Evolutionary conservation across 305 asterid genomes (phyloP).

Genomic region (Rubia peregrina): DNA sequence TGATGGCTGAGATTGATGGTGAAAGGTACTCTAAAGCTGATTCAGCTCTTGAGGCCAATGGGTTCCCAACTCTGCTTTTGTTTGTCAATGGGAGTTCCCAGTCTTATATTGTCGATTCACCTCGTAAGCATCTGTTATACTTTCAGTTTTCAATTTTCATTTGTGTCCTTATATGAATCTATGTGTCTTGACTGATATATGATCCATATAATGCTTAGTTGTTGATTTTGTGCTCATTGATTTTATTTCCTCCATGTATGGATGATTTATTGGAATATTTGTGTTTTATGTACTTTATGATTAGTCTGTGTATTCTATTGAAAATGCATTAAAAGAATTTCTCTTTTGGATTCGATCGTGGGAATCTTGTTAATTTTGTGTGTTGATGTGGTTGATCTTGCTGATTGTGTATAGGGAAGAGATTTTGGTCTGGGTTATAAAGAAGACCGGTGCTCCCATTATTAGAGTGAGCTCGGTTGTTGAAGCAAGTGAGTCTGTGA

Average conservation of each 20-base stretch:
- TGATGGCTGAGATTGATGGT: slow-evolving; percentile 81
- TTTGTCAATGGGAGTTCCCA: slow-evolving; percentile 73
- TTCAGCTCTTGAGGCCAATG: slow-evolving; percentile 57
- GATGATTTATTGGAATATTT: not conserved
- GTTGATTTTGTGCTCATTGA: not conserved
- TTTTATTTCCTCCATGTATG: not conserved
- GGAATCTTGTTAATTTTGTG: not conserved
- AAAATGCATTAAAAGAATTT: not conserved
- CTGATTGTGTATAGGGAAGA: slow-evolving; percentile 55
- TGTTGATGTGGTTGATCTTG: slow-evolving; percentile 12
- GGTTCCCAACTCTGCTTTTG: slow-evolving; percentile 77
- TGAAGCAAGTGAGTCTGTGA: slow-evolving; percentile 60
- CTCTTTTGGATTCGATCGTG: not conserved
- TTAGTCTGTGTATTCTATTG: not conserved
- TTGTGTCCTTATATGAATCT: not conserved
- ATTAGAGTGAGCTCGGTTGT: slow-evolving; percentile 42
- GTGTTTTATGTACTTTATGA: not conserved
- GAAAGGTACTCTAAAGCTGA: slow-evolving; percentile 78
- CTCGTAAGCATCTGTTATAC: slow-evolving; percentile 37
- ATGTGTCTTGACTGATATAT: not conserved
- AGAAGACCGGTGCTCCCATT: slow-evolving; percentile 81
- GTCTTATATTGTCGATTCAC: slow-evolving; percentile 82
- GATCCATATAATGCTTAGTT: too few relatives aligned
- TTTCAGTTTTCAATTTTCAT: not conserved
- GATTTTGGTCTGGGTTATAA: slow-evolving; percentile 79